phyloP scores from a whole-genome alignment of 2,329 filamentous ascomycete genomes.

The Fusarium oxysporum region DNA sequence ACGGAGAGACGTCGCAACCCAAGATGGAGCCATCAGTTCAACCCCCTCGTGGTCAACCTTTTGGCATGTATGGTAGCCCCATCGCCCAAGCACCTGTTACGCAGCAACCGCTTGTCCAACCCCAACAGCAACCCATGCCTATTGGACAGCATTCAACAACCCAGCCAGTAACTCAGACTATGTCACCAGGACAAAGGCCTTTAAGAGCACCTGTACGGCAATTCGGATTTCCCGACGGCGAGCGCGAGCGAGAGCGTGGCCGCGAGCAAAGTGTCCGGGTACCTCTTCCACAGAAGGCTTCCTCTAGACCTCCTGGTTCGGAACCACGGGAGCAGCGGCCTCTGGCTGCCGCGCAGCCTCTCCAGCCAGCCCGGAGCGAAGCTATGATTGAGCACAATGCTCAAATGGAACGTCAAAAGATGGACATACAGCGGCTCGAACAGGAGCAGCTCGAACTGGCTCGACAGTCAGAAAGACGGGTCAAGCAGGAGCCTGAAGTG shows the following conservation, averaged over 20 bases:
- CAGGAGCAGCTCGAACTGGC: constrained; percentile 46
- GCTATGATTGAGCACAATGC: constrained; percentile 47
- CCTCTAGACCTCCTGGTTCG: constrained; percentile 45
- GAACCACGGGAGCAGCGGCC: constrained; percentile 52
- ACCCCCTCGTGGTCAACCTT: constrained; percentile 52
- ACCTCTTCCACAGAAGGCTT: constrained; percentile 56
- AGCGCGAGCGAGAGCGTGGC: constrained; percentile 48
- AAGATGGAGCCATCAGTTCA: constrained; percentile 58
- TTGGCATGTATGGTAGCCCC: constrained; percentile 58
- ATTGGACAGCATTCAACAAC: constrained; percentile 52
- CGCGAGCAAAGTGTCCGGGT: constrained; percentile 52
- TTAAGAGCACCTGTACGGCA: constrained; percentile 56
- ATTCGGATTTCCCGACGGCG: constrained; percentile 59
- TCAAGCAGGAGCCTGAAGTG: constrained; percentile 65
- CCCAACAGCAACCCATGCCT: constrained; percentile 45
- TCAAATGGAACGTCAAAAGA: constrained; percentile 49
- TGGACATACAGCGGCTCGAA: constrained; percentile 48
- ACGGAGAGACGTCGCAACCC: constrained; percentile 57
- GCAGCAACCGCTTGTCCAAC: constrained; percentile 47
- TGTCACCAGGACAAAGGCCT: constrained; percentile 60
- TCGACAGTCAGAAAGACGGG: constrained; percentile 47
- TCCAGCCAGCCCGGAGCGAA: constrained; percentile 50
- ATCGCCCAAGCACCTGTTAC: constrained; percentile 58
- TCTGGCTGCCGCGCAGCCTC: constrained; percentile 51
- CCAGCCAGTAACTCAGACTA: constrained; percentile 56